Evolutionary conservation across 2,329 filamentous ascomycete genomes (phyloP).

Genomic region (Paracorniculantispora psalliotae): DNA sequence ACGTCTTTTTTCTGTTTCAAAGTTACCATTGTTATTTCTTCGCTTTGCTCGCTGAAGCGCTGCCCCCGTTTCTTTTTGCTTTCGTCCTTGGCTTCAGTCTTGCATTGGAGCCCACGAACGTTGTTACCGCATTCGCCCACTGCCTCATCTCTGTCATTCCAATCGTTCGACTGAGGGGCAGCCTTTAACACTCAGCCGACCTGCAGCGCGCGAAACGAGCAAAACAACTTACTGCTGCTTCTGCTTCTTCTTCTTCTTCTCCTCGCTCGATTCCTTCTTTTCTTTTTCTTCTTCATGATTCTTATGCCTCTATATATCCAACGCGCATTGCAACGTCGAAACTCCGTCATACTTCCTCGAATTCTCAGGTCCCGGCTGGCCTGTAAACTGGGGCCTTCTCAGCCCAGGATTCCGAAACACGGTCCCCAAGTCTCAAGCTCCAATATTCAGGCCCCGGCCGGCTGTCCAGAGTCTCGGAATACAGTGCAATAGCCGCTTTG

Average conservation of each 20-base stretch:
- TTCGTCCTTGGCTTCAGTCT: neutral
- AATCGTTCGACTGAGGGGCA: neutral
- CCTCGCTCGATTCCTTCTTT: neutral
- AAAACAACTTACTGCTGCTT: no score
- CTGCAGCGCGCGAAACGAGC: neutral
- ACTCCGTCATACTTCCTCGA: neutral
- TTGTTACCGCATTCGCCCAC: neutral
- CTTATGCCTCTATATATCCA: neutral
- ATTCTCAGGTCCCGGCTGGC: neutral
- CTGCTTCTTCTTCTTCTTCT: neutral
- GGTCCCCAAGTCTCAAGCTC: neutral
- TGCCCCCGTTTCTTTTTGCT: no score
- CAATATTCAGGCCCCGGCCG: neutral
- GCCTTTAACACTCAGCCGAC: neutral
- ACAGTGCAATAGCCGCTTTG: neutral
- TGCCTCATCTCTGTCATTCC: neutral
- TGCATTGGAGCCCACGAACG: neutral
- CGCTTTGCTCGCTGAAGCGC: neutral
- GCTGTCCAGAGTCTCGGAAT: neutral
- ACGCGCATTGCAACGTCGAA: neutral
- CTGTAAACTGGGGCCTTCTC: neutral
- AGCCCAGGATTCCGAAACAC: constrained; percentile 9
- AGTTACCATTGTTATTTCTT: neutral
- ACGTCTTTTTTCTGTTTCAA: neutral
- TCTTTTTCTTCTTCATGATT: neutral